Evolutionary conservation across 2,329 filamentous ascomycete species (phyloP), one percentile per base, ranked within the genome.

Genomic region (Diaporthe longicolla): DNA sequence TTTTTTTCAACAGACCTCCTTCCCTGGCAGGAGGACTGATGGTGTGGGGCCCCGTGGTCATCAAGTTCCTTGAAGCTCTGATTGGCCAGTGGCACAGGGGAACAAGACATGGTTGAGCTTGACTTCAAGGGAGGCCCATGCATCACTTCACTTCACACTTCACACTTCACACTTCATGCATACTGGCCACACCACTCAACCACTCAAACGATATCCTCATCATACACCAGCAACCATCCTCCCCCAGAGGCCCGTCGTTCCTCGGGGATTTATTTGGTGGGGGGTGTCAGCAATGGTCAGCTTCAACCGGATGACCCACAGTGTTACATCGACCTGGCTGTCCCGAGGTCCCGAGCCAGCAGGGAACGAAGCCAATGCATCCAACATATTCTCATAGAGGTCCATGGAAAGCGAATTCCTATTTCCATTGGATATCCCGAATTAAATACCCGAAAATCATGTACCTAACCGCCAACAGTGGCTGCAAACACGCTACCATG

Each of bases 1-100:
- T 10, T 52, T 66, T 52, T 13, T 11, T 10, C 37, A 37, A 52
- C 8, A 24, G 45, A 24, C 29, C 21, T 66, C 45, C 45, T 52
- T 66, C 63, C 63, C 63, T 66, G 63, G 63, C 21, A 10, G 40
- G 40, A 32, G 32, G 21, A 32, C 29, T 66, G 63, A 6, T 3
- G 29, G 29, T 50, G 43, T 50, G 63, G 63, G 63, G 43, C 45
- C 15, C 11, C 13, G 11, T 66, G 63, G 63, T 66, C 63, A 66
- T 66, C 63, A 66, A 26, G 63, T 66, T 52, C 63, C 11, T 37
- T 3, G 29, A 26, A 21, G 63, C 63, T 37, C 63, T 66, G 63
- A 66, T 66, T 66, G 63, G 63, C 32, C 29, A 63, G 29, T 48
- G 15, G 59, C 40, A 35, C 40, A 40, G 13, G 17, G 40, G 45